phyloP scores from a whole-genome alignment of 495 filamentous ascomycete genomes.

The Penicillium lagena region DNA sequence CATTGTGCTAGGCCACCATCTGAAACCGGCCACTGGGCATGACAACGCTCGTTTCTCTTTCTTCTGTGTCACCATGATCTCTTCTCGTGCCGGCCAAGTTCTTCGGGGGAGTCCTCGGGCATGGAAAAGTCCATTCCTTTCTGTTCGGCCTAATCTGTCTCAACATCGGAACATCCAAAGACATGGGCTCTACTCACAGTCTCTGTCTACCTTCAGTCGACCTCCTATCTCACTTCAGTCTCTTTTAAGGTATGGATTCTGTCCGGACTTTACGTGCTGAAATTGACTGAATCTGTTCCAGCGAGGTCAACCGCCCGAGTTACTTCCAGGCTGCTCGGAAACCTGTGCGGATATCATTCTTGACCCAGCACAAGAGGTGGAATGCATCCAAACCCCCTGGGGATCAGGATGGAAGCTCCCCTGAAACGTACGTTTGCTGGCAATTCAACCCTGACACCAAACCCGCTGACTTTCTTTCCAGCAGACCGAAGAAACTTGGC shows the following conservation, averaged over 20 bases:
- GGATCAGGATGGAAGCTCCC: conserved; percentile 6
- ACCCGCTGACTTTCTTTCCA: too few species aligned
- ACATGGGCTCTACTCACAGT: background rate
- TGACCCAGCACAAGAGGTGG: conserved; percentile 16
- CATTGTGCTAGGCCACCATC: too few species aligned
- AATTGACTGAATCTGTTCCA: background rate
- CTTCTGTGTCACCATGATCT: conserved; percentile 12
- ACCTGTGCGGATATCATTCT: background rate
- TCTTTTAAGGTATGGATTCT: conserved; percentile 4
- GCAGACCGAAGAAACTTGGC: too few species aligned
- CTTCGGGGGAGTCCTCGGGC: conserved; percentile 5
- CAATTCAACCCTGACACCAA: background rate
- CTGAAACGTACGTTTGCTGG: conserved; percentile 13
- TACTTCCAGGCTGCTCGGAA: background rate
- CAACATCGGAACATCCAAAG: background rate
- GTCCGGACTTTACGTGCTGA: background rate
- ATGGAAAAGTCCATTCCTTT: background rate
- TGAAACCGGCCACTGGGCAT: too few species aligned
- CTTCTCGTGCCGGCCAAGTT: conserved; percentile 2
- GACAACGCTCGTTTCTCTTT: background rate
- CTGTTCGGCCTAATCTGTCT: background rate
- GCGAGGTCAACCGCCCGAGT: background rate
- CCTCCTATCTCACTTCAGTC: conserved; percentile 6
- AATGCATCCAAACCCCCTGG: conserved; percentile 17
- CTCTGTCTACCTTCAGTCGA: background rate